These are phyloP conservation scores for Ascochyta lentis DNA, from an alignment of 2,329 filamentous ascomycete species.

Conservation along the genomic window DNA sequence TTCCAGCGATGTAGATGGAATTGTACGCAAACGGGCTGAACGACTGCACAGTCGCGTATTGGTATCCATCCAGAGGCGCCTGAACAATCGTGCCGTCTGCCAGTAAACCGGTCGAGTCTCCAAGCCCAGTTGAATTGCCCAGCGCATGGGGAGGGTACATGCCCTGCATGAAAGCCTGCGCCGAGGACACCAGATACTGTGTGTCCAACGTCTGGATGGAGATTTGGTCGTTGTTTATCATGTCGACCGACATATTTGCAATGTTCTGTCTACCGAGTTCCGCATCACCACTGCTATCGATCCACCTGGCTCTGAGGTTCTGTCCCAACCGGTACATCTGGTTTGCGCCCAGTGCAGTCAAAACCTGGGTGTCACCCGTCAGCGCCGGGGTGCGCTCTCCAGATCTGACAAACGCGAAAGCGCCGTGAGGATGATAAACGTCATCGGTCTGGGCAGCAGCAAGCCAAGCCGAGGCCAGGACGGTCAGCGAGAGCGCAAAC, in stretches of 20 bases:
- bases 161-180: constrained; percentile 68
- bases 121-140: constrained; percentile 22
- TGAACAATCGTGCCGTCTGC: constrained; percentile 58
- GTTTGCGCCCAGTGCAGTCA: constrained; percentile 64
- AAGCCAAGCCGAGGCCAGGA: constrained; percentile 33
- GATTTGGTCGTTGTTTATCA: constrained; percentile 56
- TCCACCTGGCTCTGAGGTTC: constrained; percentile 61
- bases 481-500: constrained; percentile 33
- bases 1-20: constrained; percentile 59
- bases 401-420: constrained; percentile 61
- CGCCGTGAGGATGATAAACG: constrained; percentile 51
- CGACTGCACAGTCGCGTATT: constrained; percentile 61
- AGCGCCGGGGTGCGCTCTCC: constrained; percentile 62
- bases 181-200: constrained; percentile 59
- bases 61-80: constrained; percentile 62
- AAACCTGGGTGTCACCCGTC: constrained; percentile 35
- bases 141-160: constrained; percentile 61
- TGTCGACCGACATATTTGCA: constrained; percentile 53
- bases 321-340: constrained; percentile 59
- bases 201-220: constrained; percentile 56
- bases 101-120: constrained; percentile 50
- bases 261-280: constrained; percentile 37
- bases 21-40: constrained; percentile 55
- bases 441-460: constrained; percentile 28
- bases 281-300: constrained; percentile 40